Percentiles rank a stretch among this genome's conserved stretches.
Conservation (phyloP, 257 asterid genomes). For the Solanum paucissectum region DNA sequence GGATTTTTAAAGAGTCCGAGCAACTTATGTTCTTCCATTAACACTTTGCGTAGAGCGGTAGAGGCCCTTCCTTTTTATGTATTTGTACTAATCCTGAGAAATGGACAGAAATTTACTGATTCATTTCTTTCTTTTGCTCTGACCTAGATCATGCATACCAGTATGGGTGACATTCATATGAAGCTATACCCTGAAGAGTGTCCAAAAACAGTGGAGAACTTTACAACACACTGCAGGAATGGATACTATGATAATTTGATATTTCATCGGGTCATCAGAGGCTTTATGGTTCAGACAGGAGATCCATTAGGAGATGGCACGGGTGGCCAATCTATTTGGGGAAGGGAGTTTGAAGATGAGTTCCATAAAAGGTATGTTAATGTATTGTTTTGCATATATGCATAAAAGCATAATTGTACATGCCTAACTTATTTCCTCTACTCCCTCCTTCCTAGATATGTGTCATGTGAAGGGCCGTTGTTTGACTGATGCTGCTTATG, state of each 20-base stretch:
- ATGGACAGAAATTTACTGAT: not conserved
- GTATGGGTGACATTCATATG: slow-evolving; percentile 96
- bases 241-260: slow-evolving; percentile 94
- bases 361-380: slow-evolving; percentile 79
- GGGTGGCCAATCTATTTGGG: slow-evolving; percentile 99
- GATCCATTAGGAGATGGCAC: slow-evolving; percentile 99
- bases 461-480: not conserved
- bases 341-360: slow-evolving; percentile 97
- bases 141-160: slow-evolving; percentile 75
- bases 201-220: slow-evolving; percentile 95
- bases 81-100: not conserved
- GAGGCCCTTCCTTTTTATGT: not conserved
- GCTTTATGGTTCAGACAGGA: slow-evolving; percentile 98
- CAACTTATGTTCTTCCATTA: not conserved
- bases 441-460: not conserved
- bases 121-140: slow-evolving; percentile 3
- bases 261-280: slow-evolving; percentile 94
- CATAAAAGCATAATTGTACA: not conserved
- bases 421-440: not conserved
- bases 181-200: slow-evolving; percentile 96
- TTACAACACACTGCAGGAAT: slow-evolving; percentile 91
- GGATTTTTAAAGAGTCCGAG: not conserved
- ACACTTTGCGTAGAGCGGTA: not conserved
- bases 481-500: not conserved
- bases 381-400: not conserved